phyloP scores from a whole-genome alignment of 176 grass and related monocot species.

The Phragmites australis region DNA sequence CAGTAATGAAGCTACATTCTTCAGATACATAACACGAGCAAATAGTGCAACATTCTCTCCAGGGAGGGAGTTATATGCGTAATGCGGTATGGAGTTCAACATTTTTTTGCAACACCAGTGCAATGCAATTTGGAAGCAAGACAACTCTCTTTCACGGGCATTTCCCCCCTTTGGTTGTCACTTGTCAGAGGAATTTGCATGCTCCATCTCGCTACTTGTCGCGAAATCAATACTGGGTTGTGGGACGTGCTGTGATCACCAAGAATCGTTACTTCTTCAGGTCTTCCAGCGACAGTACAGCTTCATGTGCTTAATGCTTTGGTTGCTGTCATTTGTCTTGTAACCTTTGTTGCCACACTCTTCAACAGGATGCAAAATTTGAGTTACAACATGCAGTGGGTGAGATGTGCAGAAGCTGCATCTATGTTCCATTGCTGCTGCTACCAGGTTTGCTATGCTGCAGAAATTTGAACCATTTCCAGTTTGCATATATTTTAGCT shows the following conservation, averaged over 20 bases:
- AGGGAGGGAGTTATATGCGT: not conserved
- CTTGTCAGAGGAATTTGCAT: not conserved
- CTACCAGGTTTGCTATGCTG: constrained; percentile 38
- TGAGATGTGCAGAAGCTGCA: not conserved
- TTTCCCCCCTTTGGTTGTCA: not conserved
- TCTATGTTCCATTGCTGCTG: constrained; percentile 14
- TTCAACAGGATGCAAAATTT: not conserved
- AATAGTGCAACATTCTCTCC: not conserved
- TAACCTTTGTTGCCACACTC: not conserved
- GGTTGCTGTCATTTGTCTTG: not conserved
- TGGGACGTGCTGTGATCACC: not conserved
- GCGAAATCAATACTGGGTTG: not conserved
- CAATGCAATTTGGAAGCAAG: not conserved
- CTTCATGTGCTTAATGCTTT: not conserved
- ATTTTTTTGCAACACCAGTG: not conserved
- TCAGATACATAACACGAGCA: not conserved
- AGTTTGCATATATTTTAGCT: constrained; percentile 69
- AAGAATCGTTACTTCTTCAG: not conserved
- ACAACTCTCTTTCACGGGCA: not conserved
- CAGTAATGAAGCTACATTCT: not conserved
- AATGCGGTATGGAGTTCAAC: not conserved
- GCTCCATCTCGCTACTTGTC: too few species aligned
- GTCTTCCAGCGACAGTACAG: not conserved
- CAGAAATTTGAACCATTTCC: constrained; percentile 91
- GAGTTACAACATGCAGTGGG: not conserved